These are phyloP conservation scores for Knufia petricola DNA, from an alignment of 2,329 filamentous ascomycete genomes.

Conservation along the genomic window DNA sequence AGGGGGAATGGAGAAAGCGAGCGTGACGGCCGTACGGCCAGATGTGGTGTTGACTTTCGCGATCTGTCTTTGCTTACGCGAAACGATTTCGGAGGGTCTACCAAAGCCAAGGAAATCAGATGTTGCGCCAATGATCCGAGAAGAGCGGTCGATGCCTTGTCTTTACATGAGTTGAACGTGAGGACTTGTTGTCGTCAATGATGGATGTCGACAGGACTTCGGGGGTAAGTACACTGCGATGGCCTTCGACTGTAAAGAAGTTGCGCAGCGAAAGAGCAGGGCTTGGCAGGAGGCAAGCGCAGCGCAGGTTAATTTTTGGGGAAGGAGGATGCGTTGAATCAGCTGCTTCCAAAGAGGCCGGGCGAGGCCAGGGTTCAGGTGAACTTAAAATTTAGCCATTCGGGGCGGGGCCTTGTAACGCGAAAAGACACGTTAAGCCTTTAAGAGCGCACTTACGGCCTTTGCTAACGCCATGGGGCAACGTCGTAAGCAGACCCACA, in stretches of 20 bases:
- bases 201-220: background rate
- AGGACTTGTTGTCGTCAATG: background rate
- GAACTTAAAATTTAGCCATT: no score
- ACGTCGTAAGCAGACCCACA: background rate
- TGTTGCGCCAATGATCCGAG: background rate
- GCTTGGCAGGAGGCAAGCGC: conserved; percentile 7
- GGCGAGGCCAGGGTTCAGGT: background rate
- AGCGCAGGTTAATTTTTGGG: conserved; percentile 6
- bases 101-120: background rate
- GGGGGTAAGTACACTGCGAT: no score
- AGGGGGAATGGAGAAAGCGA: conserved; percentile 2
- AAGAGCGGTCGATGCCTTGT: background rate
- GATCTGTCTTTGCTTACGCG: conserved; percentile 11
- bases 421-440: conserved; percentile 1
- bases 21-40: conserved; percentile 13
- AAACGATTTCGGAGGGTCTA: background rate
- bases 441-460: background rate
- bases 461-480: conserved; percentile 1
- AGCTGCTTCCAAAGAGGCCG: background rate
- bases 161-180: background rate
- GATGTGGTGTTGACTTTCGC: conserved; percentile 13
- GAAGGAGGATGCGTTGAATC: conserved; percentile 1
- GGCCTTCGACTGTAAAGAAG: conserved; percentile 1
- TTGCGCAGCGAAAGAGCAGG: background rate
- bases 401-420: background rate